Evolutionary conservation across 495 filamentous ascomycete species (phyloP).

Genomic region (Aspergillus conjunctus): DNA sequence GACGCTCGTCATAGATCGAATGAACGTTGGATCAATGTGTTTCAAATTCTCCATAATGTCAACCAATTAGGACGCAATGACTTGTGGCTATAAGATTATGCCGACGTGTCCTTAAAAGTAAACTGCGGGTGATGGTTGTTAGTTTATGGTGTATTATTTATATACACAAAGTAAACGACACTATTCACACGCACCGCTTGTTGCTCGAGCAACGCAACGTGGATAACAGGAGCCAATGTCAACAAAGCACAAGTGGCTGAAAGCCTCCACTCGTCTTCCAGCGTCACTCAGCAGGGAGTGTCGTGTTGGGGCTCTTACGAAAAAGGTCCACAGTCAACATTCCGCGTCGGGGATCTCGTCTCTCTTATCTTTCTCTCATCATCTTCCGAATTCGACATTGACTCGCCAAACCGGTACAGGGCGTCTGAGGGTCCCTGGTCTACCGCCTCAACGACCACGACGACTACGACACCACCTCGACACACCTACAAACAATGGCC

Average conservation of each 20-base stretch:
- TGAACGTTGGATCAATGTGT: no score
- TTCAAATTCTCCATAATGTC: no score
- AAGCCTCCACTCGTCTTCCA: slow-evolving; percentile 21
- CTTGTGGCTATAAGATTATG: not conserved
- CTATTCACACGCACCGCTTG: slow-evolving; percentile 18
- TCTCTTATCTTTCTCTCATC: slow-evolving; percentile 19
- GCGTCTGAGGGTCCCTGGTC: slow-evolving; percentile 23
- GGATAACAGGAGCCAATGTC: slow-evolving; percentile 36
- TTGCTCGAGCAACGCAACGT: slow-evolving; percentile 44
- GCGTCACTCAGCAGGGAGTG: slow-evolving; percentile 16
- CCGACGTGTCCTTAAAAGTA: not conserved
- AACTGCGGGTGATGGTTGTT: no score
- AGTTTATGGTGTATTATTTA: no score
- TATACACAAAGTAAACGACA: not conserved
- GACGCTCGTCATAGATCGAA: no score
- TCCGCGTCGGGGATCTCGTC: slow-evolving; percentile 18
- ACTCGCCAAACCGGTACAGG: slow-evolving; percentile 25
- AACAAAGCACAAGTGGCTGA: slow-evolving; percentile 34
- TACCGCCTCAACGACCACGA: slow-evolving; percentile 19
- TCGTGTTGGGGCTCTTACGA: slow-evolving; percentile 11
- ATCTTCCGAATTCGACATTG: slow-evolving; percentile 8
- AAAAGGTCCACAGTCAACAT: slow-evolving; percentile 33
- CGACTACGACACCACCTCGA: slow-evolving; percentile 11
- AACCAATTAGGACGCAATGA: no score
- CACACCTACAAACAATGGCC: slow-evolving; percentile 45